Evolutionary conservation across 2,329 filamentous ascomycete genomes (phyloP).

Genomic region (Calonectria pseudoturangicola): DNA sequence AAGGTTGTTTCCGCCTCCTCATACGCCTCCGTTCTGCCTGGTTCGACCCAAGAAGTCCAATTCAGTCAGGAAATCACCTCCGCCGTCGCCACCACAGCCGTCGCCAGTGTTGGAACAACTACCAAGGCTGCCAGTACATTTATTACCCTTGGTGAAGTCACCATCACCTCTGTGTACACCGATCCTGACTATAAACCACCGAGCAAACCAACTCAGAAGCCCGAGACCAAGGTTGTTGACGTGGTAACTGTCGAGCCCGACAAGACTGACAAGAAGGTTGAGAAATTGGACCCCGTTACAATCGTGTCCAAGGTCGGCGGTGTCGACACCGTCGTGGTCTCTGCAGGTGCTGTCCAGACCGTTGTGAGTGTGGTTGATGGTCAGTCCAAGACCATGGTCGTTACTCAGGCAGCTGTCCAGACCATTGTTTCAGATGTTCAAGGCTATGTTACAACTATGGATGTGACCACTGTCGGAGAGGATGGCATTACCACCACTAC

Average conservation of each 20-base stretch:
- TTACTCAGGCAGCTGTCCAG: slow-evolving; percentile 12
- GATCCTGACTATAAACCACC: slow-evolving; percentile 20
- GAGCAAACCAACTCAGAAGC: slow-evolving; percentile 38
- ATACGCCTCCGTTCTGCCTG: slow-evolving; percentile 31
- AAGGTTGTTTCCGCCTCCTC: slow-evolving; percentile 20
- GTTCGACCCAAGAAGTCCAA: slow-evolving; percentile 39
- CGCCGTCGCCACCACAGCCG: slow-evolving; percentile 33
- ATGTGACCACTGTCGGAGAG: background rate
- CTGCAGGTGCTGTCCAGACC: slow-evolving; percentile 41
- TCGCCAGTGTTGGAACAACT: slow-evolving; percentile 47
- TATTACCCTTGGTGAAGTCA: slow-evolving; percentile 51
- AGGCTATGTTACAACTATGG: slow-evolving; percentile 23
- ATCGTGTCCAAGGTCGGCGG: slow-evolving; percentile 46
- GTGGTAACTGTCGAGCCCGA: slow-evolving; percentile 48
- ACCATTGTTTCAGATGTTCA: slow-evolving; percentile 30
- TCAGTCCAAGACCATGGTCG: slow-evolving; percentile 2
- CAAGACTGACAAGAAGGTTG: slow-evolving; percentile 49
- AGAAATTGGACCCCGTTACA: slow-evolving; percentile 49
- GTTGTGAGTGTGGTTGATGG: slow-evolving; percentile 39
- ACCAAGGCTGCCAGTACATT: slow-evolving; percentile 51
- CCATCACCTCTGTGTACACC: slow-evolving; percentile 51
- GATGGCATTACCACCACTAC: slow-evolving; percentile 2
- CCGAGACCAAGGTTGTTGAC: slow-evolving; percentile 46
- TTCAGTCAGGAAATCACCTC: background rate
- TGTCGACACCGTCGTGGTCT: slow-evolving; percentile 26